Evolutionary conservation across 805 yeast genomes (phyloP), one percentile per base, ranked within the genome.

Genomic region (Metschnikowia vanudenii): DNA sequence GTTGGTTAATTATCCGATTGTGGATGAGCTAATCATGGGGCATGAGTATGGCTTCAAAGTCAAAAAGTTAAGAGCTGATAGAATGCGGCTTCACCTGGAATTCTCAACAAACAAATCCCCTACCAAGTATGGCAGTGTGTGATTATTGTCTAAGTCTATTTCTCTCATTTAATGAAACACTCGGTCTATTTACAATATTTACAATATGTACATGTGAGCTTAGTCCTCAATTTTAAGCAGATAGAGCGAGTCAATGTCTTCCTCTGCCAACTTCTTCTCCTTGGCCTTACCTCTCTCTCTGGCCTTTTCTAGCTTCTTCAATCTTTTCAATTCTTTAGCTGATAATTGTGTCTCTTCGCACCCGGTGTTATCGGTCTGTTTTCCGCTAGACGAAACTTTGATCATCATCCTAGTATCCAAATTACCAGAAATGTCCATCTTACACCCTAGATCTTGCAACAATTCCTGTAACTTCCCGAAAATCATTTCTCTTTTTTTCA

Each of bases 1-100:
- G 44, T 40, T 71, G 41, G 53, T 72, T 26, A 70, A 73, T 47
- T 73, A 71, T 47, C 77, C 76, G 2, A 68, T 71, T 9, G 75
- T 71, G n/a, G 76, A 71, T 40, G 75, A 73, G 42, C 39, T 54
- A 33, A 58, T 72, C 12, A 63, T 57, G 19, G 69, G 75, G 7
- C 77, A 72, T 54, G 61, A 56, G 35, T 71, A 62, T 55, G 76
- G 76, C 12, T 71, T 63, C 53, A 71, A 68, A 47, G 76, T 73
- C 13, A 62, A 65, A 39, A 68, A 66, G 52, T 55, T 72, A 40
- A 51, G 76, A 34, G 62, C 55, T 17, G 59, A 61, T 30, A 36
- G 69, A 28, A 41, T 51, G 33, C 51, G 50, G 26, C 47, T 36
- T 26, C 53, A 54, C 24, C 52, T 19, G 45, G 45, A 41, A 18